These are phyloP conservation scores for Dactylorhiza incarnata DNA, from an alignment of 106 monocot species.

Conservation along the genomic window DNA sequence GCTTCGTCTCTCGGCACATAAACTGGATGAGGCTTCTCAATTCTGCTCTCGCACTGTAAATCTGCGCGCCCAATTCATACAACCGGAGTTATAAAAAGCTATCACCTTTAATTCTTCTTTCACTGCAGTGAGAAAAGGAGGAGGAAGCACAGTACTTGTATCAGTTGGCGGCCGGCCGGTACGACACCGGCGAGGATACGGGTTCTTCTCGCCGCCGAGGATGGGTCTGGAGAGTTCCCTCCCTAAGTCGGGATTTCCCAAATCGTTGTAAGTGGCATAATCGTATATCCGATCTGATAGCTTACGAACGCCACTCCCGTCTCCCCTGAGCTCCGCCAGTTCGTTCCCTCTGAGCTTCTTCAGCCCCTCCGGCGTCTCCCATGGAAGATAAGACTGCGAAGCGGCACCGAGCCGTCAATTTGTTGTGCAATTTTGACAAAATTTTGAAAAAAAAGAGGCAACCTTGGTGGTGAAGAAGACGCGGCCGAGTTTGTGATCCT, in stretches of 20 bases:
- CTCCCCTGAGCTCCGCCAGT: slow-evolving; percentile 47
- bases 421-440: background rate
- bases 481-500: slow-evolving; percentile 32
- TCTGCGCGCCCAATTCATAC: slow-evolving; percentile 19
- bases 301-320: slow-evolving; percentile 50
- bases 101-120: no score
- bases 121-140: no score
- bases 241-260: slow-evolving; percentile 72
- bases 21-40: slow-evolving; percentile 65
- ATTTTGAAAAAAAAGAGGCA: background rate
- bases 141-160: slow-evolving; percentile 34
- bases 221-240: slow-evolving; percentile 39
- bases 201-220: slow-evolving; percentile 60
- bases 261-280: slow-evolving; percentile 68
- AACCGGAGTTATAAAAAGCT: background rate
- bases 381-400: slow-evolving; percentile 67
- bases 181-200: slow-evolving; percentile 72
- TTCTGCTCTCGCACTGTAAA: slow-evolving; percentile 40
- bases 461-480: slow-evolving; percentile 78
- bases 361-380: slow-evolving; percentile 61
- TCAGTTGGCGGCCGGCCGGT: slow-evolving; percentile 59
- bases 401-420: background rate
- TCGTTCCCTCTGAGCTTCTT: slow-evolving; percentile 66
- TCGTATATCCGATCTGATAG: slow-evolving; percentile 65
- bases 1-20: slow-evolving; percentile 80